Evolutionary conservation across 139 green algal genomes (phyloP).

Genomic region (Tetradesmus lagerheimii): DNA sequence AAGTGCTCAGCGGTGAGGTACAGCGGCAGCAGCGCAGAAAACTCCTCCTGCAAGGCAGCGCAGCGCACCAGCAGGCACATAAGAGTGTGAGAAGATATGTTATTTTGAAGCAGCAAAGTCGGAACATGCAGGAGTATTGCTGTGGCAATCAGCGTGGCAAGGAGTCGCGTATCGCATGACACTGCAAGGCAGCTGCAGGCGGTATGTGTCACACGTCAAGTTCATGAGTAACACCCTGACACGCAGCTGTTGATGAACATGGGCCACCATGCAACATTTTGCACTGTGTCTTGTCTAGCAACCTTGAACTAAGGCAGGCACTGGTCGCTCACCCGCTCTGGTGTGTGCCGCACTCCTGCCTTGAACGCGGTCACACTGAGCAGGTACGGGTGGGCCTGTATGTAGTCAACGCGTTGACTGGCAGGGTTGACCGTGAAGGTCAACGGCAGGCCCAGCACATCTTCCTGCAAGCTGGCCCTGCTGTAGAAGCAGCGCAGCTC

Average conservation of each 20-base stretch:
- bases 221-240: too few species aligned
- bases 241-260: neutral
- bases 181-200: too few species aligned
- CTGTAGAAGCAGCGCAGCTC: slow-evolving; percentile 54
- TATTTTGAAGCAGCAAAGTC: too few species aligned
- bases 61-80: neutral
- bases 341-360: slow-evolving; percentile 18
- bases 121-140: too few species aligned
- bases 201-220: neutral
- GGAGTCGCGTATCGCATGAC: too few species aligned
- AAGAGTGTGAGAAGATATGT: too few species aligned
- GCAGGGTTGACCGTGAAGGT: slow-evolving; percentile 50
- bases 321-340: slow-evolving; percentile 7
- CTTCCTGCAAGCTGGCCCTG: slow-evolving; percentile 8
- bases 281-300: too few species aligned
- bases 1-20: slow-evolving; percentile 54
- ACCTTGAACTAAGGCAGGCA: too few species aligned
- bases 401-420: slow-evolving; percentile 51
- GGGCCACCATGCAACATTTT: too few species aligned
- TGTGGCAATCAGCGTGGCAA: too few species aligned
- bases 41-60: neutral
- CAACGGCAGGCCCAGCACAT: slow-evolving; percentile 47
- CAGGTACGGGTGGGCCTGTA: slow-evolving; percentile 40
- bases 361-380: slow-evolving; percentile 45
- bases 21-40: slow-evolving; percentile 40